phyloP scores from a whole-genome alignment of 2,329 filamentous ascomycete species.

The Calonectria fujianensis region DNA sequence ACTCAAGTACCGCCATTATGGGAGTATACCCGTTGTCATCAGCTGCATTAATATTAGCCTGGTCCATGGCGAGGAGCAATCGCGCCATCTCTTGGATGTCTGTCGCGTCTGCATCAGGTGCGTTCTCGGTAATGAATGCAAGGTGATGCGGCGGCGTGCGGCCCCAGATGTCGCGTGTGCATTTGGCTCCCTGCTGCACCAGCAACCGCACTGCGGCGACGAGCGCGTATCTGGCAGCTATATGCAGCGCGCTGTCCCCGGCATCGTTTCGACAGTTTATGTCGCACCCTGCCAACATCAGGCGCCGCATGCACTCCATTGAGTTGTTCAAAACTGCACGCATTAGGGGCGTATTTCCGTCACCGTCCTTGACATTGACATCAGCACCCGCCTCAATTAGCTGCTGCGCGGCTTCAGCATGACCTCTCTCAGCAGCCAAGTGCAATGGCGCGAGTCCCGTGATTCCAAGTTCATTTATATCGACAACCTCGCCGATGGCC shows the following conservation, averaged over 20 bases:
- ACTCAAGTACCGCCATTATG: neutral
- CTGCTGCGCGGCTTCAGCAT: neutral
- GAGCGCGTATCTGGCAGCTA: neutral
- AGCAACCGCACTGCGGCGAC: neutral
- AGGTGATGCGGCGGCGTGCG: neutral
- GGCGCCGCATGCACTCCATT: slow-evolving; percentile 3
- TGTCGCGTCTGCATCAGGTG: neutral
- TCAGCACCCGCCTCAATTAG: neutral
- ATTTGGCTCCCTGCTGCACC: slow-evolving; percentile 10
- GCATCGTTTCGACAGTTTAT: neutral
- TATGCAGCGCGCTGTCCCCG: neutral
- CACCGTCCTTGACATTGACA: neutral
- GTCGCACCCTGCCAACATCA: neutral
- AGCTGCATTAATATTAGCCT: neutral
- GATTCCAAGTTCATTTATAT: neutral
- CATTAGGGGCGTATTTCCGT: neutral
- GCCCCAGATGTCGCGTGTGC: neutral
- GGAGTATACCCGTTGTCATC: neutral
- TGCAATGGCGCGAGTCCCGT: neutral
- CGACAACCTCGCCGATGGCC: neutral
- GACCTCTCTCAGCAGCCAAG: neutral
- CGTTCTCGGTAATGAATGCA: neutral
- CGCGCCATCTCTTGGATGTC: neutral
- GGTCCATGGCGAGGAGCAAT: neutral
- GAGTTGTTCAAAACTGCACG: neutral